phyloP scores from a whole-genome alignment of 1,139 yeast genomes.

The Pichia sp. region DNA sequence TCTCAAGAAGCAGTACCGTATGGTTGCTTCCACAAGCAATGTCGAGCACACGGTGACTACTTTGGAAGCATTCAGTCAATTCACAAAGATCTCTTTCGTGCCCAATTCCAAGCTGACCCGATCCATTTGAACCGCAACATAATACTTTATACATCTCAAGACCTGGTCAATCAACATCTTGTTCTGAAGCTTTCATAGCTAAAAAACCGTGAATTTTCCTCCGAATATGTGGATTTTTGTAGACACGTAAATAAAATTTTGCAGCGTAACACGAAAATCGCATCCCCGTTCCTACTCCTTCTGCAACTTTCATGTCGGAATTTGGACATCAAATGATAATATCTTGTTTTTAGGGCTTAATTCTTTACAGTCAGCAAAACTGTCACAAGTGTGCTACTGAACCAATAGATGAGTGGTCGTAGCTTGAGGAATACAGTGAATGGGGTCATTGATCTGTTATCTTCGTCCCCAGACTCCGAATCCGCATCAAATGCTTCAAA shows the following conservation, averaged over 20 bases:
- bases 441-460: slow-evolving; percentile 8
- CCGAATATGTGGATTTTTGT: too few species aligned
- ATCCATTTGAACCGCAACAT: slow-evolving; percentile 83
- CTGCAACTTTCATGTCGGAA: neutral
- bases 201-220: too few species aligned
- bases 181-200: too few species aligned
- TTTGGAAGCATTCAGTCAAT: slow-evolving; percentile 27
- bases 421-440: neutral
- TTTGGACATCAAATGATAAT: too few species aligned
- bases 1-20: slow-evolving; percentile 52
- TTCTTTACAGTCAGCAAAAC: too few species aligned
- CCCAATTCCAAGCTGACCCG: slow-evolving; percentile 65
- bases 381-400: too few species aligned
- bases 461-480: slow-evolving; percentile 2
- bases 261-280: neutral
- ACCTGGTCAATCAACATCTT: too few species aligned
- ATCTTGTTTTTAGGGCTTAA: too few species aligned
- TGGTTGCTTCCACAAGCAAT: slow-evolving; percentile 86
- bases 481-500: neutral
- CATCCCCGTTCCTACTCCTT: neutral
- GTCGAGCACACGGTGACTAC: slow-evolving; percentile 32
- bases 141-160: slow-evolving; percentile 32
- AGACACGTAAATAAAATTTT: neutral
- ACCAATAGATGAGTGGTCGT: neutral
- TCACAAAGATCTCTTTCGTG: slow-evolving; percentile 46